Evolutionary conservation across 768 basidiomycete species (phyloP), one percentile per base, ranked within the genome.

Genomic region (Strobilomyces dryophilus): DNA sequence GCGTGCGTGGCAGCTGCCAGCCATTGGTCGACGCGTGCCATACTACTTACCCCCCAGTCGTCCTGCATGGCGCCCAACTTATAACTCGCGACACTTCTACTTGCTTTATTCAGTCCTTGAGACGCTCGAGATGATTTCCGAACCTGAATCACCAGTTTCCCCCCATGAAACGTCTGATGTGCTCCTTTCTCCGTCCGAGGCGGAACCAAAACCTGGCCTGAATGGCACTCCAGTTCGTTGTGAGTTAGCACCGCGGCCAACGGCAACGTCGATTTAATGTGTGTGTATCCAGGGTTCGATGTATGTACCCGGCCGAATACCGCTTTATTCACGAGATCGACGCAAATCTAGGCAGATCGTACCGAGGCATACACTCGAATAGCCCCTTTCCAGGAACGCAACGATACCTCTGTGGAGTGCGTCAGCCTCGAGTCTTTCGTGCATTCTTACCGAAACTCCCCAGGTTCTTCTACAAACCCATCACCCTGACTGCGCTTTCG

Each of bases 381-480:
- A 60, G 76, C 77, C 43, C 90, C 90, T 26, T 92, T 92, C 67
- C 89, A 92, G 67, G 88, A 91, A 73, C 82, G 77, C 62, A 79
- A 83, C 65, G 90, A 92, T 65, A 89, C 90, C 21, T 88, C 82
- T 58, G 79, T 92, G 56, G 91, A 92, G 89, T 90, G 61, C 60
- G 85, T 48, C 39, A 4, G 8, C 40, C 36, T 32, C 51, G 15
- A 29, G 0, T 12, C 12, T 11, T 20, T 32, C 49, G 47, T 35
- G 36, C 51, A 11, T 36, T 40, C 50, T 51, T 24, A 29, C 50
- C 26, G 47, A 59, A 44, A 50, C n/a, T 24, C 52, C 35, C n/a
- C 47, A 92, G 89, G 61, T 93, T 92, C 73, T 89, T 93, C 67
- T 93, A 88, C 73, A 89, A 86, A 53, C 91, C 90, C 4, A 73